Base-by-base conservation (phyloP, 2,329 filamentous ascomycete genomes). In the Karstenula rhodostoma region DNA sequence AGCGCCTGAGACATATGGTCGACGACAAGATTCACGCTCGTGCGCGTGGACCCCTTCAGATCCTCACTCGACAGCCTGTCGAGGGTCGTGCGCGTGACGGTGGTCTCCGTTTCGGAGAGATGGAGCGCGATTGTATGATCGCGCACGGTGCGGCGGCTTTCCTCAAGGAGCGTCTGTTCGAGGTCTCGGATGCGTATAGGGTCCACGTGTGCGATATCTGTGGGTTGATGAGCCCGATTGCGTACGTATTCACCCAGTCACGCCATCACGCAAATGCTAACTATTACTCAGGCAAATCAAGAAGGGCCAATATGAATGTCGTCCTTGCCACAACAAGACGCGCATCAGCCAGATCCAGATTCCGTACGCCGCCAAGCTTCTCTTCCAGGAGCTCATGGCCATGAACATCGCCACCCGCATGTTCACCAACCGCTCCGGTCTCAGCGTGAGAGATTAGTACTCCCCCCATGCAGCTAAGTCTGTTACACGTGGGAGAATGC, bases 121-220 rank as follows among this genome's bases (percentile, higher is more conserved):
- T 99, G 95, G 96, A 99, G 82, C 94, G 96, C 83, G 96, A 99
- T 87, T 99, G 95, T 79, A 99, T 99, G 95, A 99, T 99, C 83
- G 93, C 96, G n/a, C 96, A 99, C 78, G 95, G 95, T 77, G 95
- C 96, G 3, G 94, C 93, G 57, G 90, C 94, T 1, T 99, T 99
- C 86, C 82, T 99, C 75, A 99, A 99, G 83, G 95, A 99, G 84
- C 89, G 95, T 73, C 82, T 99, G 60, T 97, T 99, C 73, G 94
- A 98, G 78, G 95, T 99, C 53, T 97, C 93, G 56, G 95, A 99
- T 82, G 94, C 95, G 40, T 99, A 98, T 86, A 87, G 94, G 79
- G 95, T 99, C 61, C 95, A 99, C 80, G 91, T 99, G 73, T 99
- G 95, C 82, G 95, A 99, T 81, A 96, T 98, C 73, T 99, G 95